Evolutionary conservation across 2,329 filamentous ascomycete species (phyloP).

Genomic region (Diaporthe destruens): DNA sequence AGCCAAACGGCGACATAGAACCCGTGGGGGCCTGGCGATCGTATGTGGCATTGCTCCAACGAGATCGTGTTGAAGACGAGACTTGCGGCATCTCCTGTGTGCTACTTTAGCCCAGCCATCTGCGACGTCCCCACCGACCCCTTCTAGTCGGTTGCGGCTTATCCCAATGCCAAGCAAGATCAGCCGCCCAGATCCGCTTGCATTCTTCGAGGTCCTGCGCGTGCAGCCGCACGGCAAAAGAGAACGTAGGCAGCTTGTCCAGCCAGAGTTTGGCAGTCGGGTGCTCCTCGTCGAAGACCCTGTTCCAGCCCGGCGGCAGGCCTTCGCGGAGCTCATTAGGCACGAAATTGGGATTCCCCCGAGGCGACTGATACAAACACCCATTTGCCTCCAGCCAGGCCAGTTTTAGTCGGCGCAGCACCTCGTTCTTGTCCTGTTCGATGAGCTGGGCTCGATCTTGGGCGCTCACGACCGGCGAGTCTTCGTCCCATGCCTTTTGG

Average conservation of each 20-base stretch:
- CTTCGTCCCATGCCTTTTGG: background rate
- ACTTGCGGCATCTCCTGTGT: background rate
- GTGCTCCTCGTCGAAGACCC: background rate
- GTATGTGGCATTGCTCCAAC: background rate
- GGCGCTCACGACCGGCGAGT: background rate
- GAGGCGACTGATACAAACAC: background rate
- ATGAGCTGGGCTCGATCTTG: background rate
- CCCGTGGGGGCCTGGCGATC: background rate
- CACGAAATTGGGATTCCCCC: background rate
- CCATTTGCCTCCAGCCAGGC: background rate
- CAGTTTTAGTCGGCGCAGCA: background rate
- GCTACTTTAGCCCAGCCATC: background rate
- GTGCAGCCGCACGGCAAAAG: background rate
- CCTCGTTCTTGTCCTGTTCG: background rate
- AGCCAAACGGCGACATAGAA: background rate
- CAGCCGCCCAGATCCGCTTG: background rate
- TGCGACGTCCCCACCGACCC: too few relatives aligned
- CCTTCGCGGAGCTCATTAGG: background rate
- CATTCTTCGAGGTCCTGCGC: background rate
- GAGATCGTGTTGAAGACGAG: background rate
- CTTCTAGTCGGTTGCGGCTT: too few relatives aligned
- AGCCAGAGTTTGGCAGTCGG: background rate
- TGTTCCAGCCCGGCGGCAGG: background rate
- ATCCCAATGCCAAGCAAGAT: too few relatives aligned
- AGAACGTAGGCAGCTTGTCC: background rate